A percentile compares a stretch with the other conserved stretches of the same genome.
Conservation (phyloP, 306 rosid species). For the Cicer chorassanicum region DNA sequence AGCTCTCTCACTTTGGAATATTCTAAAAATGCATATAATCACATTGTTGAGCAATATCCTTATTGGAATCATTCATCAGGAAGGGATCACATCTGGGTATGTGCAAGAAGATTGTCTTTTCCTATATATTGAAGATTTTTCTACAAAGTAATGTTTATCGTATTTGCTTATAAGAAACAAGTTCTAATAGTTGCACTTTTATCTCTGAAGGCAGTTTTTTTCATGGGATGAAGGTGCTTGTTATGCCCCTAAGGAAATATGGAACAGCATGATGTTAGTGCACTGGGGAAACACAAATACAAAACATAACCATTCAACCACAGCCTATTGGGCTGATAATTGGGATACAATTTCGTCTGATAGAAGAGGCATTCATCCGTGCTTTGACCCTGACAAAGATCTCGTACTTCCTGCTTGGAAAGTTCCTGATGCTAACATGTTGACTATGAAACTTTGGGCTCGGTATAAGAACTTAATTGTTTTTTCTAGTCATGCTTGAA, state of each 20-base stretch:
- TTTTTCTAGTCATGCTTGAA: slow-evolving; percentile 36
- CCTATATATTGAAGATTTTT: not conserved
- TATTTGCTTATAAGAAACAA: slow-evolving; percentile 26
- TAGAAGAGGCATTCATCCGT: slow-evolving; percentile 82
- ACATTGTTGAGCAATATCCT: slow-evolving; percentile 73
- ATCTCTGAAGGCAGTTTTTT: slow-evolving; percentile 78
- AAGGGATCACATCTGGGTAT: slow-evolving; percentile 97
- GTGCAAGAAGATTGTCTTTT: slow-evolving; percentile 42
- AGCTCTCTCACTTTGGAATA: slow-evolving; percentile 90
- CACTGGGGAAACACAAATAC: slow-evolving; percentile 99
- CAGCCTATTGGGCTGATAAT: slow-evolving; percentile 92
- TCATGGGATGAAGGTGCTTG: slow-evolving; percentile 99
- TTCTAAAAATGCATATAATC: slow-evolving; percentile 73
- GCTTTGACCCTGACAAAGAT: slow-evolving; percentile 95
- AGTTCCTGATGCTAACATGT: slow-evolving; percentile 65
- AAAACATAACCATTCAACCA: slow-evolving; percentile 90
- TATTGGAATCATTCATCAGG: slow-evolving; percentile 94
- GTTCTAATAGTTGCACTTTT: slow-evolving; percentile 54
- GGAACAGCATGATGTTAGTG: slow-evolving; percentile 97
- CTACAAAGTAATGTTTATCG: slow-evolving; percentile 28
- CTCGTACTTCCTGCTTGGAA: slow-evolving; percentile 99
- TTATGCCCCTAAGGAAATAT: slow-evolving; percentile 99
- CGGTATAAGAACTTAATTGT: slow-evolving; percentile 53
- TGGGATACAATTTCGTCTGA: slow-evolving; percentile 77
- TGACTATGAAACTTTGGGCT: slow-evolving; percentile 73